A percentile compares a stretch with the other conserved stretches of the same genome.
These are phyloP conservation scores for Macadamia integrifolia DNA, from an alignment of 164 flowering plant species.

Conservation along the genomic window DNA sequence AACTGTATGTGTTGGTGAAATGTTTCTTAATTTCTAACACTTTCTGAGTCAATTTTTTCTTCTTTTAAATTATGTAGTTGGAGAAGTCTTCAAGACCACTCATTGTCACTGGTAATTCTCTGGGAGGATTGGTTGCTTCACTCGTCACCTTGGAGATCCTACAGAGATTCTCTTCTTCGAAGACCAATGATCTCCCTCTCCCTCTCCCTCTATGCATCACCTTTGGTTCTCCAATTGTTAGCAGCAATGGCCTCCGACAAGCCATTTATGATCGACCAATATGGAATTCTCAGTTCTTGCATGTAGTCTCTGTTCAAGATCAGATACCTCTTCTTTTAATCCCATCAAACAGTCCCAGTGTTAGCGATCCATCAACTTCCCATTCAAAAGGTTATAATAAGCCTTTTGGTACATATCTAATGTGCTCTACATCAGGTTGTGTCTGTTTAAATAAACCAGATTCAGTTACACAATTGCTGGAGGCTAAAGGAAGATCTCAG, in stretches of 20 bases:
- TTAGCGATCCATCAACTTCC: neutral
- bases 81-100: slow-evolving; percentile 8
- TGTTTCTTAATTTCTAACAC: too few relatives aligned
- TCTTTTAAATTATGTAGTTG: too few relatives aligned
- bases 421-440: too few relatives aligned
- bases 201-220: slow-evolving; percentile 37
- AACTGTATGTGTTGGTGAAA: too few relatives aligned
- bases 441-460: slow-evolving; percentile 36
- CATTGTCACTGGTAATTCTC: slow-evolving; percentile 35
- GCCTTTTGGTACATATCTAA: slow-evolving; percentile 47
- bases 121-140: slow-evolving; percentile 57
- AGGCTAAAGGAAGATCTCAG: too few relatives aligned
- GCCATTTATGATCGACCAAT: slow-evolving; percentile 18
- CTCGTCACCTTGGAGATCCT: too few relatives aligned
- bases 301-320: slow-evolving; percentile 28
- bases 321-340: slow-evolving; percentile 21
- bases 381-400: slow-evolving; percentile 14
- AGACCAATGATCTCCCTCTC: slow-evolving; percentile 21
- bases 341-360: too few relatives aligned
- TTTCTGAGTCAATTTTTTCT: too few relatives aligned
- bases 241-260: slow-evolving; percentile 27
- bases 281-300: slow-evolving; percentile 38
- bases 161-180: slow-evolving; percentile 46
- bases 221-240: slow-evolving; percentile 42
- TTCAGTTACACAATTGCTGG: slow-evolving; percentile 20